Conservation (phyloP, 2,329 filamentous ascomycete genomes). For the Cercospora citrullina region DNA sequence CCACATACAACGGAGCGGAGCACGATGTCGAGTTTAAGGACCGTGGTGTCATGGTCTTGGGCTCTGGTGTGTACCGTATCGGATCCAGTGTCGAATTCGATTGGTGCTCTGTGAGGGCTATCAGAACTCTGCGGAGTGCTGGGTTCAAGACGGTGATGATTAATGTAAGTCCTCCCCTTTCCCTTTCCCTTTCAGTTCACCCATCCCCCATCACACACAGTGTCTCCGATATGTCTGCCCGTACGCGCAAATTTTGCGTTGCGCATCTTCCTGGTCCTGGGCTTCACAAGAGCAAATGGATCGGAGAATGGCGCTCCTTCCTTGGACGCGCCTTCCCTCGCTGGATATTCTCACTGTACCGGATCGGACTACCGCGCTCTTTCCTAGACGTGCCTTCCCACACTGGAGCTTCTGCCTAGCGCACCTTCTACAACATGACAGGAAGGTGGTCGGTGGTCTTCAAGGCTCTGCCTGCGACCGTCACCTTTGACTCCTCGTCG, state of each 20-base stretch:
- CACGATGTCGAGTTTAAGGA: constrained; percentile 84
- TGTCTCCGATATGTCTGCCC: not conserved
- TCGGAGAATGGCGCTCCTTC: not conserved
- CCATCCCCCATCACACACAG: not conserved
- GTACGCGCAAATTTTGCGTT: not conserved
- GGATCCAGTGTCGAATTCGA: constrained; percentile 98
- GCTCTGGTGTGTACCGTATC: constrained; percentile 94
- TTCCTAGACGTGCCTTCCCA: too few relatives aligned
- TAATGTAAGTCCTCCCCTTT: constrained; percentile 10
- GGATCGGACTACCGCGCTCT: not conserved
- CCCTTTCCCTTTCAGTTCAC: not conserved
- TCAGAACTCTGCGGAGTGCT: constrained; percentile 80
- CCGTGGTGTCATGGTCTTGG: constrained; percentile 91
- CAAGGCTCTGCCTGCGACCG: too few relatives aligned
- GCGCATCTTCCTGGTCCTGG: not conserved
- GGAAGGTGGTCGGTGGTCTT: too few relatives aligned
- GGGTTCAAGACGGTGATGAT: constrained; percentile 72
- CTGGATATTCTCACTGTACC: too few relatives aligned
- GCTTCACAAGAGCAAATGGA: not conserved
- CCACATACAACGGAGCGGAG: constrained; percentile 90
- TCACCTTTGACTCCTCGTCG: too few relatives aligned
- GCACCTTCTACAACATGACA: too few relatives aligned
- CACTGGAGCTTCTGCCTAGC: too few relatives aligned
- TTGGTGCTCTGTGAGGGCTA: constrained; percentile 95
- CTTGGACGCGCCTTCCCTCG: too few relatives aligned